Percentiles rank a stretch among this genome's conserved stretches.
Evolutionary conservation across 202 grass and related monocot species (phyloP).

Genomic region (Elaeis oleifera): DNA sequence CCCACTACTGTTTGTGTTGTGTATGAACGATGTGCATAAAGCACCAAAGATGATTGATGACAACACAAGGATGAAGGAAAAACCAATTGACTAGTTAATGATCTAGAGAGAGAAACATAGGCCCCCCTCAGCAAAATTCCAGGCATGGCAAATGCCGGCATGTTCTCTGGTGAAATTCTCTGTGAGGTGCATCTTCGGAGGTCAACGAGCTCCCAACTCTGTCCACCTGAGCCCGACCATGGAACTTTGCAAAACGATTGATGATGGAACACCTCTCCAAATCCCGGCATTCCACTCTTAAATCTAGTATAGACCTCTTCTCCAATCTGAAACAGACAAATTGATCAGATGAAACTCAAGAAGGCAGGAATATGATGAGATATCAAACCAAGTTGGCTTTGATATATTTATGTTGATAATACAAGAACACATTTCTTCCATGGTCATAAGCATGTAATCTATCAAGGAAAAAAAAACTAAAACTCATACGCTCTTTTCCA

Average conservation of each 20-base stretch:
- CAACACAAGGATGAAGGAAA: not conserved
- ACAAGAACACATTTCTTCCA: too few species aligned
- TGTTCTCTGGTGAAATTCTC: slow-evolving; percentile 16
- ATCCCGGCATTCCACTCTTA: slow-evolving; percentile 29
- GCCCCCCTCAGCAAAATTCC: slow-evolving; percentile 22
- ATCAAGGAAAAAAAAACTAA: too few species aligned
- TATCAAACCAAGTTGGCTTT: too few species aligned
- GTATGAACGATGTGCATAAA: too few species aligned
- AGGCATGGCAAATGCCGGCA: slow-evolving; percentile 12
- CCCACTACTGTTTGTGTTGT: too few species aligned
- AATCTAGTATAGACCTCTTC: slow-evolving; percentile 23
- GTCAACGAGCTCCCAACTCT: not conserved
- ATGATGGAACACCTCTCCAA: slow-evolving; percentile 35
- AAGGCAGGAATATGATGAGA: too few species aligned
- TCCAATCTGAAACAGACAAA: slow-evolving; percentile 24
- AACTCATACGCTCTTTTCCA: too few species aligned
- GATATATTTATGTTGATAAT: too few species aligned
- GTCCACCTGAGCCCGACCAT: slow-evolving; percentile 19
- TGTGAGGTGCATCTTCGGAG: slow-evolving; percentile 8
- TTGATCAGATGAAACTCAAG: too few species aligned
- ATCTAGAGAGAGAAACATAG: slow-evolving; percentile 31
- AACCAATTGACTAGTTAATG: slow-evolving; percentile 12
- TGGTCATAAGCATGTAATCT: too few species aligned
- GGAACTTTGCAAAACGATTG: slow-evolving; percentile 33
- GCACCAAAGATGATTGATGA: too few species aligned